Evolutionary conservation across 768 basidiomycete species (phyloP).

Genomic region (Mycena belliarum): DNA sequence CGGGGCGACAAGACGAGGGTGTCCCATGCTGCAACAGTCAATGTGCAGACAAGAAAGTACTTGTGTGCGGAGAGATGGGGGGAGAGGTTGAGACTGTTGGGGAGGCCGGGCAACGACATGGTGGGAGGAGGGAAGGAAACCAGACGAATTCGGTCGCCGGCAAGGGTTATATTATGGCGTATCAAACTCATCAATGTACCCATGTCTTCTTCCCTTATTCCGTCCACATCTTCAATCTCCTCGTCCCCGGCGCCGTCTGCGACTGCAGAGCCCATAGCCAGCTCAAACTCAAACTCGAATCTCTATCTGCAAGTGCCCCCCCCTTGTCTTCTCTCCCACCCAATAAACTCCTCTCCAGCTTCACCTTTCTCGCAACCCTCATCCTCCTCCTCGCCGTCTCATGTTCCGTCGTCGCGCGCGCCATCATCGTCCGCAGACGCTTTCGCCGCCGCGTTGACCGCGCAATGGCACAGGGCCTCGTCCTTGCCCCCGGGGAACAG

Average conservation of each 20-base stretch:
- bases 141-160: no score
- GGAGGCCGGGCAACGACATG: constrained; percentile 38
- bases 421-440: constrained; percentile 59
- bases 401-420: constrained; percentile 62
- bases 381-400: constrained; percentile 68
- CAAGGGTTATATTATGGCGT: no score
- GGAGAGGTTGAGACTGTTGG: constrained; percentile 70
- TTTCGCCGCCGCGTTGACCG: constrained; percentile 54
- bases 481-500: constrained; percentile 41
- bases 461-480: constrained; percentile 51
- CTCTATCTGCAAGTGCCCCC: constrained; percentile 47
- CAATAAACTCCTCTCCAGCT: constrained; percentile 36
- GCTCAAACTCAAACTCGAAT: constrained; percentile 28
- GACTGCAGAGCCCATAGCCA: background rate
- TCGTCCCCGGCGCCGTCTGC: background rate
- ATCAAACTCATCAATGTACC: no score
- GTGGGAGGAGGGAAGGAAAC: no score
- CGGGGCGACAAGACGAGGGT: constrained; percentile 82
- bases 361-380: constrained; percentile 74
- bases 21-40: constrained; percentile 90
- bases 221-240: background rate
- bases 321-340: background rate
- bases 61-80: constrained; percentile 84
- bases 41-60: constrained; percentile 87
- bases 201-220: constrained; percentile 18